phyloP scores from a whole-genome alignment of 192 early-diverging fungal species.

The Powellomyces hirtus region DNA sequence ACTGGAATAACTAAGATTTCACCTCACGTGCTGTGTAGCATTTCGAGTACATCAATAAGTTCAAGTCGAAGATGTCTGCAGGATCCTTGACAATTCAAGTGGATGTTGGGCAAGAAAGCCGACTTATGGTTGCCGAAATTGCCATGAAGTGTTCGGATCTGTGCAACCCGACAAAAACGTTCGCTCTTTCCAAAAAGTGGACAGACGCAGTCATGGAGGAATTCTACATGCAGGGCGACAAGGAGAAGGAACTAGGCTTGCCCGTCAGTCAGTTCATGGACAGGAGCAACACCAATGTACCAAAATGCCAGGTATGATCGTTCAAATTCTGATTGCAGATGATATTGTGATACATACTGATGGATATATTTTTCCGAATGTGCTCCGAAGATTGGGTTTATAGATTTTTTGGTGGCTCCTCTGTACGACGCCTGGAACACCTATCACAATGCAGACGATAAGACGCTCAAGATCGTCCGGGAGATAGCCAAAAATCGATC shows the following conservation, averaged over 20 bases:
- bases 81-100: background rate
- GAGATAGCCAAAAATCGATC: conserved; percentile 31
- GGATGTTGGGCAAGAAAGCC: conserved; percentile 25
- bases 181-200: conserved; percentile 50
- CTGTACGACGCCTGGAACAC: conserved; percentile 55
- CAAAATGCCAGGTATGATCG: conserved; percentile 49
- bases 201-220: conserved; percentile 58
- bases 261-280: conserved; percentile 59
- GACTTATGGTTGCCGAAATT: conserved; percentile 50
- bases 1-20: too few relatives aligned
- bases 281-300: conserved; percentile 43
- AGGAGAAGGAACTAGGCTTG: conserved; percentile 44
- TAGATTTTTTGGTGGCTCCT: conserved; percentile 58
- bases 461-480: conserved; percentile 12
- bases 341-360: background rate
- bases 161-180: conserved; percentile 49
- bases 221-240: conserved; percentile 59
- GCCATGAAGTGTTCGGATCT: conserved; percentile 64
- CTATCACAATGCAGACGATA: conserved; percentile 28
- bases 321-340: background rate
- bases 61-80: conserved; percentile 53
- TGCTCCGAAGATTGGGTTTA: conserved; percentile 53
- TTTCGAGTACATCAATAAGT: conserved; percentile 61
- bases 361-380: background rate
- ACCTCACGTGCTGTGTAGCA: too few relatives aligned